phyloP scores from a whole-genome alignment of 2,329 filamentous ascomycete genomes.

The Calonectria pauciramosa region DNA sequence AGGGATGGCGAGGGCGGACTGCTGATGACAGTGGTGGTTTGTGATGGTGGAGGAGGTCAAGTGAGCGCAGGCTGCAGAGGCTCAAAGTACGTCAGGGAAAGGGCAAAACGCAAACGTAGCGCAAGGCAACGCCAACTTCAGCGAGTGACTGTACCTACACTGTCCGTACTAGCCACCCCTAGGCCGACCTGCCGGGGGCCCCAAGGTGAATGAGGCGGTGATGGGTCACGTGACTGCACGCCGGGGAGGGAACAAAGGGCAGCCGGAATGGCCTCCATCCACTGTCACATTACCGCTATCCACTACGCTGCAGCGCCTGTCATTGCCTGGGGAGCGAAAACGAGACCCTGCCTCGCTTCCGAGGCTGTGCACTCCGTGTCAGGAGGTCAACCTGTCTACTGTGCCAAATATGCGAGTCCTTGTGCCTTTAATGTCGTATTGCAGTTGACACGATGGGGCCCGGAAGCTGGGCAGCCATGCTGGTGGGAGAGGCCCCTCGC shows the following conservation, averaged over 20 bases:
- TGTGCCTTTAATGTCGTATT: constrained; percentile 19
- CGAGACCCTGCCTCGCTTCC: not conserved
- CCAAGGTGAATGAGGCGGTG: constrained; percentile 38
- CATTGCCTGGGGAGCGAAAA: not conserved
- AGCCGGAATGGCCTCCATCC: not conserved
- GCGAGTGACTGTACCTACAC: constrained; percentile 21
- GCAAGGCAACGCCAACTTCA: constrained; percentile 45
- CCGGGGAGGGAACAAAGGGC: not conserved
- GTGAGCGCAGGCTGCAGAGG: constrained; percentile 47
- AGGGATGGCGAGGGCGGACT: not conserved
- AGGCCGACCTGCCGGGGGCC: not conserved
- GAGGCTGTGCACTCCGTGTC: constrained; percentile 23
- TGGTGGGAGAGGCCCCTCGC: not conserved
- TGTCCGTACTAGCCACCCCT: not conserved
- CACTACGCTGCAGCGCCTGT: not conserved
- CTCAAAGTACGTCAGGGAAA: constrained; percentile 54
- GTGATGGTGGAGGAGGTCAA: constrained; percentile 47
- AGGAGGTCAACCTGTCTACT: not conserved
- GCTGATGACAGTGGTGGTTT: constrained; percentile 30
- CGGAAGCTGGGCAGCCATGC: not conserved
- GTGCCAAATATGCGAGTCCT: not conserved
- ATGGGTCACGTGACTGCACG: constrained; percentile 45
- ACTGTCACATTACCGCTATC: not conserved
- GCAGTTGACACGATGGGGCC: constrained; percentile 15
- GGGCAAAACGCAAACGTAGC: constrained; percentile 50